Percentiles rank a stretch among this genome's conserved stretches.
Conservation (phyloP, 202 grass and related monocot species). For the Setaria viridis region DNA sequence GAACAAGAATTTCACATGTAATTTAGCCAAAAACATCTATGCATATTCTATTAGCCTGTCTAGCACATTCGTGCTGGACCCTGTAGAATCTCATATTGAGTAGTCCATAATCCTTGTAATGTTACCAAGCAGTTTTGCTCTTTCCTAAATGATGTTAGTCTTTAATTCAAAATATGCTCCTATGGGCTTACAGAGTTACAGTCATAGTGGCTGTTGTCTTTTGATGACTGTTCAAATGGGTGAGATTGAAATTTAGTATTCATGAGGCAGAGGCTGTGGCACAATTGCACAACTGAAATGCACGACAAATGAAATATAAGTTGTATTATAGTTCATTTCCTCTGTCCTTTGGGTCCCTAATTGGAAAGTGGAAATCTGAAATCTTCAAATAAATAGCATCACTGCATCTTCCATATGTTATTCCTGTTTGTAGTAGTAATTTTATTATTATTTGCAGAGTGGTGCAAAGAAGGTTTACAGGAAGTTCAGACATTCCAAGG, state of each 20-base stretch:
- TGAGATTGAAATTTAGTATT: conserved; percentile 10
- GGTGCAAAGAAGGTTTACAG: conserved; percentile 76
- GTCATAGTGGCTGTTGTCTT: neutral
- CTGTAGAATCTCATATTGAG: conserved; percentile 1
- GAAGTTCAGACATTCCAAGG: conserved; percentile 72
- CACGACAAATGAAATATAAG: neutral
- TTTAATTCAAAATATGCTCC: conserved; percentile 4
- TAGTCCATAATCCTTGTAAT: conserved; percentile 5
- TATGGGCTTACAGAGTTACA: neutral
- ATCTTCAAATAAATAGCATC: conserved; percentile 26
- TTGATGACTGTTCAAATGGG: neutral
- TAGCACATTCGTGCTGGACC: neutral
- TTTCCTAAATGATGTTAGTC: conserved; percentile 3
- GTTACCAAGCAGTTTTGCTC: neutral
- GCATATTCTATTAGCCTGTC: conserved; percentile 44
- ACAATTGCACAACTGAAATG: conserved; percentile 5
- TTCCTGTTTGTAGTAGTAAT: conserved; percentile 33
- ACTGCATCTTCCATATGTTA: conserved; percentile 29
- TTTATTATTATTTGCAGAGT: conserved; percentile 61
- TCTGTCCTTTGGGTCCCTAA: conserved; percentile 1
- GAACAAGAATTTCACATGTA: neutral
- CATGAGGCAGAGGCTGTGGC: neutral
- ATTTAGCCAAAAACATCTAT: conserved; percentile 12
- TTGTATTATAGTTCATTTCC: neutral
- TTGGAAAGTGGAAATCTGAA: neutral